Base-by-base conservation (phyloP, 768 basidiomycete genomes). In the Mrakia hoshinonis region DNA sequence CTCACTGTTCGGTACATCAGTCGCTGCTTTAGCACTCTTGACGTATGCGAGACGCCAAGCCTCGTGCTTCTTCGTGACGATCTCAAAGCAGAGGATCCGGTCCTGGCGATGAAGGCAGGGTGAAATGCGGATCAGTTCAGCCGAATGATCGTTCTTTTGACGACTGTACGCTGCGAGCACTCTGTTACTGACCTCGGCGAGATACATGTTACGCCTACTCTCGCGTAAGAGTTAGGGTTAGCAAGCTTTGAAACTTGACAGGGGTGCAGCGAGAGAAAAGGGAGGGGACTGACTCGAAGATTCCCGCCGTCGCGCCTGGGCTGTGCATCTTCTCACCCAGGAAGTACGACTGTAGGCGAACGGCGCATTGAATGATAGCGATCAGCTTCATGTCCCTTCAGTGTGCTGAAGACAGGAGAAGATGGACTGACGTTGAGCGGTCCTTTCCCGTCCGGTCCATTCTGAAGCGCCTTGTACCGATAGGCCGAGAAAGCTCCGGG, bases 11-110 rank as follows among this genome's bases (percentile, higher is more conserved):
- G 46, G 67, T 3, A 95, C 92, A 82, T 94, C 92, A 0, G 93
- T 95, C 81, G 93, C 91, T 12, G 92, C 92, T 78, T 94, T 96
- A 76, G 89, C 92, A 0, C 89, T 91, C 77, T 96, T 94, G 81
- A 96, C 94, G 77, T 94, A 99, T 81, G 96, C 92, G 78, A 98
- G 80, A 58, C 89, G 86, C 95, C 95, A 97, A 29, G 90, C 83
- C 3, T 86, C 88, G 22, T 88, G 87, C 15, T 92, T 86, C 78
- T 97, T 98, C 22, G 91, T 89, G 38, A 97, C 94, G 29, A 98
- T 84, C 78, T 97, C 95, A 92, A 92, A 97, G 79, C 95, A 97
- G 2, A 98, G 83, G 73, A 97, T 96, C 71, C 77, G 75, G 75
- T 82, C 92, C 91, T 79, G 85, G 22, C 84, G 87, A 76, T 90